A percentile compares a stretch with the other conserved stretches of the same genome.
These are phyloP conservation scores for Septoria linicola DNA, from an alignment of 2,329 filamentous ascomycete species.

Conservation along the genomic window DNA sequence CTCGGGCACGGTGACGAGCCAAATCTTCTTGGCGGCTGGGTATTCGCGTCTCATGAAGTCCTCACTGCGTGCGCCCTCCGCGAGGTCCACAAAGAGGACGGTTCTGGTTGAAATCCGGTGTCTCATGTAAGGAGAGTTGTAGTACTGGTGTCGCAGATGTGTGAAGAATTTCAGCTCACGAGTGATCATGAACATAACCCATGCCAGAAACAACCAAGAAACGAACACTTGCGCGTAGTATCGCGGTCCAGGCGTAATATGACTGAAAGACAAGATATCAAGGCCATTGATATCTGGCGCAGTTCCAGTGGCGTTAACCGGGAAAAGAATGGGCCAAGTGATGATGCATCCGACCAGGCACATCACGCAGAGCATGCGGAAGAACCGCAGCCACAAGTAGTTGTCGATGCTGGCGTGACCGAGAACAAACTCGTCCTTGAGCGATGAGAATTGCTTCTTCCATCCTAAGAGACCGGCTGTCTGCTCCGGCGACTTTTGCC, in stretches of 20 bases:
- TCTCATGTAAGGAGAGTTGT: constrained; percentile 44
- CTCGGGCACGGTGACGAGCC: constrained; percentile 48
- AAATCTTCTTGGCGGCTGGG: constrained; percentile 43
- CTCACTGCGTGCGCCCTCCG: constrained; percentile 42
- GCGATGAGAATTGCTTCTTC: constrained; percentile 39
- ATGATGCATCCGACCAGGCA: constrained; percentile 46
- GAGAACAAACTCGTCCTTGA: constrained; percentile 45
- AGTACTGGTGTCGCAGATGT: constrained; percentile 49
- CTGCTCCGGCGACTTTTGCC: constrained; percentile 50
- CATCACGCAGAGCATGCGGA: constrained; percentile 45
- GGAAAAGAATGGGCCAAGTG: constrained; percentile 50
- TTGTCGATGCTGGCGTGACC: constrained; percentile 49
- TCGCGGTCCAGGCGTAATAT: constrained; percentile 41
- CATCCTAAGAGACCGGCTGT: constrained; percentile 52
- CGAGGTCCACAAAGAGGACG: constrained; percentile 49
- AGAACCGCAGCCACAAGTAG: constrained; percentile 50
- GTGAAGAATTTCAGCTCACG: constrained; percentile 47
- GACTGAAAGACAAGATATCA: constrained; percentile 36
- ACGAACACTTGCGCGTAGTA: constrained; percentile 46
- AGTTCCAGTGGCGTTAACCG: constrained; percentile 44
- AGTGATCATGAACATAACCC: constrained; percentile 47
- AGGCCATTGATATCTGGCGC: constrained; percentile 25
- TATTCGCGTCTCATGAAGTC: constrained; percentile 41
- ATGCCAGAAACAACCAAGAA: constrained; percentile 43
- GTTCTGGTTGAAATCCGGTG: constrained; percentile 47